Evolutionary conservation across 1,284 basidiomycete species (phyloP), one percentile per base, ranked within the genome.

Genomic region (Ganoderma leucocontextum): DNA sequence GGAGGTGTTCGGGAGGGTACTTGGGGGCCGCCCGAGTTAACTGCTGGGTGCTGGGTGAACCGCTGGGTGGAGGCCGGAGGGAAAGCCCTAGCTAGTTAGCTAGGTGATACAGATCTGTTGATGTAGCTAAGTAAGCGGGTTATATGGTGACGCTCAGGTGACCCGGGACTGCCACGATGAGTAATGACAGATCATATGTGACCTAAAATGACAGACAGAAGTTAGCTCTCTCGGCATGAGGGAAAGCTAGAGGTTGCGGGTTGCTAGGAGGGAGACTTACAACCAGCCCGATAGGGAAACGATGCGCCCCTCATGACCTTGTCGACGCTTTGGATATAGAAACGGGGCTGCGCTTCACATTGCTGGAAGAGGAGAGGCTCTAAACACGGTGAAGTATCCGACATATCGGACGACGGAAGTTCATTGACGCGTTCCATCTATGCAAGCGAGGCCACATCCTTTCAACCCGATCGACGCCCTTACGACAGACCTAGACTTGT

Each of bases 201-300:
- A 39, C 6, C 35, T 12, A 39, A 22, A 22, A 5, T 59, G 57
- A 59, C 57, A 35, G 52, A 55, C 52, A 58, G 55, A 58, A 58
- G 29, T 9, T 22, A 36, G 36, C 55, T 58, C n/a, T 38, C 55
- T 58, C 33, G 35, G 55, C 55, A 38, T 12, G 19, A 17, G 29
- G 17, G 55, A 35, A 38, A 58, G 35, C 35, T n/a, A 38, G 55
- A 38, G 38, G 10, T 35, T 38, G 55, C 35, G 55, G 15, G 55
- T 58, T 58, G 55, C 55, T 58, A 38, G 55, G 55, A 36, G 17
- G 53, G 17, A 33, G 35, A 58, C 55, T 58, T 22, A 58, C 55
- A n/a, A 36, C 15, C 12, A 19, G 35, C 35, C 35, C 19, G 36
- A 12, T 12, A 36, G 36, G 35, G 55, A 22, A 58, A 38, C 33